Evolutionary conservation across 768 basidiomycete genomes (phyloP).

Genomic region (Cystobasidium tubakii): DNA sequence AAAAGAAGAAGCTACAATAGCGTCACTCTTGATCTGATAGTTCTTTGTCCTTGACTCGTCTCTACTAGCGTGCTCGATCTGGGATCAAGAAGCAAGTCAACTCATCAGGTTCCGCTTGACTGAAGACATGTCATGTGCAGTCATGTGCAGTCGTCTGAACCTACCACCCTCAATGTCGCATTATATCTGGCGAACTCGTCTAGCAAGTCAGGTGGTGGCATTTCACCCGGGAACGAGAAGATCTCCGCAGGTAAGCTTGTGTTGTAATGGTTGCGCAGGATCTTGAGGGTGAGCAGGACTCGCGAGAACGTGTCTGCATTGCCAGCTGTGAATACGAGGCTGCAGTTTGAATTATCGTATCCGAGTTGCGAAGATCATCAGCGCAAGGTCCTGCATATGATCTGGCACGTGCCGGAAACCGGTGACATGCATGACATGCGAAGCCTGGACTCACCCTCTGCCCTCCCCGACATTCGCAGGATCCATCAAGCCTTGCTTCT

Average conservation of each 20-base stretch:
- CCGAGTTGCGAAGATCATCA: conserved; percentile 2
- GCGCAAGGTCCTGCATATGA: conserved; percentile 25
- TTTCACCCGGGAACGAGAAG: conserved; percentile 52
- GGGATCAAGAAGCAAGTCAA: not conserved
- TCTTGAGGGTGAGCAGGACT: conserved; percentile 45
- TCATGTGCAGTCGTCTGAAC: too few species aligned
- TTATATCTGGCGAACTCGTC: conserved; percentile 18
- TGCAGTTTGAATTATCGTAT: conserved; percentile 43
- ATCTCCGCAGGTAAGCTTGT: conserved; percentile 48
- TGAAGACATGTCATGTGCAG: too few species aligned
- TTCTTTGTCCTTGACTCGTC: conserved; percentile 48
- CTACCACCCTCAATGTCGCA: conserved; percentile 29
- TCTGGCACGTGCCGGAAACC: conserved; percentile 9
- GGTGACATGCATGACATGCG: not conserved
- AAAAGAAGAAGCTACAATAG: conserved; percentile 47
- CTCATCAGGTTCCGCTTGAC: not conserved
- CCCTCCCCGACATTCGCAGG: conserved; percentile 29
- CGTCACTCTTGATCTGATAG: conserved; percentile 49
- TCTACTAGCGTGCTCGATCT: conserved; percentile 37
- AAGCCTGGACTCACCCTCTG: conserved; percentile 11
- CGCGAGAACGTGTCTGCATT: conserved; percentile 51
- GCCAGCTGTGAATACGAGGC: conserved; percentile 54
- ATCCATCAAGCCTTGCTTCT: conserved; percentile 34
- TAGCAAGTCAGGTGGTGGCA: conserved; percentile 45
- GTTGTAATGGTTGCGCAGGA: conserved; percentile 44